phyloP scores from a whole-genome alignment of 345 rosid genomes.

The Trapa bicornis region DNA sequence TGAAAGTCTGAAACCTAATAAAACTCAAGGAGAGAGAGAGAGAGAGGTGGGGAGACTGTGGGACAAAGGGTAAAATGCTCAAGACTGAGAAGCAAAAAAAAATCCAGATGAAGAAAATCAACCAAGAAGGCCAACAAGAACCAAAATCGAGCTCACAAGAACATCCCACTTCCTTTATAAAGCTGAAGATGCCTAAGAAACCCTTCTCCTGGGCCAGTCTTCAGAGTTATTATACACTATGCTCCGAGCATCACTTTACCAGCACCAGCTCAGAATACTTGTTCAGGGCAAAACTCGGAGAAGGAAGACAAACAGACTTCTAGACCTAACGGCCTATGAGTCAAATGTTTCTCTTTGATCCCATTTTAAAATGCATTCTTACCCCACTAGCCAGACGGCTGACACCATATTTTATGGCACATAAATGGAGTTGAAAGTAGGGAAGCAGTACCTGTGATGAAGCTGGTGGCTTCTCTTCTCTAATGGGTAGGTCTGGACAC shows the following conservation, averaged over 20 bases:
- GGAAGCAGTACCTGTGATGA: background rate
- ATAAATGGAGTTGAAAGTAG: background rate
- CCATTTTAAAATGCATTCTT: background rate
- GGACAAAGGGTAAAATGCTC: background rate
- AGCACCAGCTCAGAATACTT: background rate
- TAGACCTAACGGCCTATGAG: constrained; percentile 2
- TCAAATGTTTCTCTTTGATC: background rate
- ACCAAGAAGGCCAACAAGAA: background rate
- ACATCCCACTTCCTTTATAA: background rate
- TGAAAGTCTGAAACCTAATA: background rate
- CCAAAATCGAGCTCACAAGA: constrained; percentile 2
- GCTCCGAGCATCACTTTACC: too few relatives aligned
- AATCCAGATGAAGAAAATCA: constrained; percentile 2
- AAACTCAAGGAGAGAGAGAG: background rate
- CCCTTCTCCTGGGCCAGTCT: background rate
- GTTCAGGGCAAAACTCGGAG: background rate
- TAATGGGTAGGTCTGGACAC: background rate
- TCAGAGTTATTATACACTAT: background rate
- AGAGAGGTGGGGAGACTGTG: background rate
- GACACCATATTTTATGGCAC: background rate
- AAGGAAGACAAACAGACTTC: background rate
- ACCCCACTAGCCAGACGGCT: background rate
- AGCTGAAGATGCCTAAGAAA: background rate
- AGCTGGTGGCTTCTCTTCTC: background rate
- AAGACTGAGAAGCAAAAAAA: constrained; percentile 8